Evolutionary conservation across 1,139 yeast species (phyloP), one percentile per base, ranked within the genome.

Genomic region (Trichomonascaceae sp.): DNA sequence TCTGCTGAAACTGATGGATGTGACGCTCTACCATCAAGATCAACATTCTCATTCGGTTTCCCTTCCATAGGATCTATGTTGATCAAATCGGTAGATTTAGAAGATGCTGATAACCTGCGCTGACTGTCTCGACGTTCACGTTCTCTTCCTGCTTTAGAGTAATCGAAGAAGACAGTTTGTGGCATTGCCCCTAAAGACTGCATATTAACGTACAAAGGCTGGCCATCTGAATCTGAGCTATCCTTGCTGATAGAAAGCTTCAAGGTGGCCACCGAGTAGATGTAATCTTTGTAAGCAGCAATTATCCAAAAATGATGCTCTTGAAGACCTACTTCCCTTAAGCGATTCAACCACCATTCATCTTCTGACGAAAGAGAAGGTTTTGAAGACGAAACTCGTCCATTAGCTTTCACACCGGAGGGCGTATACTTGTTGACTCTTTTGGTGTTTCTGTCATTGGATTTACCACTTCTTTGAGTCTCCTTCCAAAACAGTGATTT

Each of bases 261-360:
- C 55, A 63, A 60, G 54, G 74, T 72, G 3, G 87, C 81, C 2
- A 85, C 82, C 56, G 84, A 80, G 61, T 73, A 77, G 7, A 90
- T 78, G 62, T 89, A 87, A 47, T 84, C 84, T 55, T 91, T 75
- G 52, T 89, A 65, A 3, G 56, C 61, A 3, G 60, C 55, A 6
- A 93, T 72, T 68, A 91, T 93, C 98, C 98, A 91, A 20, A 88
- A 65, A 52, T 90, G 96, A 13, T 75, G 77, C 17, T 82, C 87
- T 18, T 76, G 78, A 49, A 91, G 72, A 0, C 97, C 98, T 17
- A 87, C 75, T 1, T 84, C 76, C 53, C 81, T 79, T 51, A 93
- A 72, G 58, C 84, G 81, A 39, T 80, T 80, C 19, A 89, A 71
- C 90, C 96, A 89, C 46, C 80, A 79, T 58, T 81, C 80, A 67